A percentile compares a stretch with the other conserved stretches of the same genome.
These are phyloP conservation scores for Metschnikowia noctiluminum DNA, from an alignment of 805 yeast genomes.

Conservation along the genomic window DNA sequence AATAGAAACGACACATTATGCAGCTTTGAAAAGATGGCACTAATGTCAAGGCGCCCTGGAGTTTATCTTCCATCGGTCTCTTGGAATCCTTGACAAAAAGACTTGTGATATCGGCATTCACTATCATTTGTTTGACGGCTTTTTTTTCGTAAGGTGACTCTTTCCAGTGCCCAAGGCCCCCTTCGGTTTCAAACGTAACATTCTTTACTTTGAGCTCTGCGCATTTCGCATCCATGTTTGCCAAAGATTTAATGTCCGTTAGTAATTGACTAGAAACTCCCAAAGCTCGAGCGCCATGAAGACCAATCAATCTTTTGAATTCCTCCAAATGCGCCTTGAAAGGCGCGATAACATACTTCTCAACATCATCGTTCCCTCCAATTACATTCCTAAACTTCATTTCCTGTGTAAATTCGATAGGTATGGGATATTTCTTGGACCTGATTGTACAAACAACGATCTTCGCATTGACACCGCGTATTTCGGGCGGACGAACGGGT, in stretches of 20 bases:
- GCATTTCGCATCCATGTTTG: slow-evolving; percentile 23
- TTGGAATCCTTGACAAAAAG: slow-evolving; percentile 11
- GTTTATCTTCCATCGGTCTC: slow-evolving; percentile 13
- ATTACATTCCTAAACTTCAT: slow-evolving; percentile 14
- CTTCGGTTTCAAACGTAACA: slow-evolving; percentile 6
- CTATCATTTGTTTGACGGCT: slow-evolving; percentile 5
- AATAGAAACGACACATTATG: slow-evolving; percentile 27
- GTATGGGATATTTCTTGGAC: slow-evolving; percentile 29
- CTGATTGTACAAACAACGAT: slow-evolving; percentile 19
- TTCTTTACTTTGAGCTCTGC: slow-evolving; percentile 19
- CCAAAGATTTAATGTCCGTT: slow-evolving; percentile 27
- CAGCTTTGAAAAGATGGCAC: slow-evolving; percentile 31
- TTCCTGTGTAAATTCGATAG: slow-evolving; percentile 16
- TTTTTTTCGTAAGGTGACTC: not conserved
- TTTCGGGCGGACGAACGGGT: slow-evolving; percentile 14
- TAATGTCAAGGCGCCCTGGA: slow-evolving; percentile 17
- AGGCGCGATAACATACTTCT: slow-evolving; percentile 20
- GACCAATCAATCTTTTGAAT: slow-evolving; percentile 15
- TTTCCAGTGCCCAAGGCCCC: slow-evolving; percentile 15
- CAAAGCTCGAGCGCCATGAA: slow-evolving; percentile 19
- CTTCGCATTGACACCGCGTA: slow-evolving; percentile 14
- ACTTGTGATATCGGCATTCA: slow-evolving; percentile 14
- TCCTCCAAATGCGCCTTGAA: slow-evolving; percentile 20
- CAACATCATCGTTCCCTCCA: slow-evolving; percentile 20
- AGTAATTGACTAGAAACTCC: slow-evolving; percentile 19